Evolutionary conservation across 306 rosid genomes (phyloP).

Genomic region (Trifolium fragiferum): DNA sequence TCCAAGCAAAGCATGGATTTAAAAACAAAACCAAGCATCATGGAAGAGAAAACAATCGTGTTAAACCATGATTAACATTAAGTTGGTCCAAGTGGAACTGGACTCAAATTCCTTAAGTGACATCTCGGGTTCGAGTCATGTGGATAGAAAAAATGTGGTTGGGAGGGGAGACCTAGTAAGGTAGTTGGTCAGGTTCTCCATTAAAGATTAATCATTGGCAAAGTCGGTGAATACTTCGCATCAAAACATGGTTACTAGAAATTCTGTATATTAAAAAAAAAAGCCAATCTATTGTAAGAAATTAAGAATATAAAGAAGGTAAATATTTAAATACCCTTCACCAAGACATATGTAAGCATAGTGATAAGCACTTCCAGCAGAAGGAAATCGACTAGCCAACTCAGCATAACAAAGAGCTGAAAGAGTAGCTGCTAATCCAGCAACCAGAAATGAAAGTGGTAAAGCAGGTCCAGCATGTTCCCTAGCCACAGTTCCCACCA

Average conservation of each 20-base stretch:
- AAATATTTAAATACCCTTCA: conserved; percentile 68
- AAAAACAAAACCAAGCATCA: background rate
- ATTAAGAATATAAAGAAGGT: conserved; percentile 26
- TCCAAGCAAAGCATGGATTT: background rate
- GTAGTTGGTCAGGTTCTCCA: background rate
- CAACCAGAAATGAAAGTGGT: conserved; percentile 79
- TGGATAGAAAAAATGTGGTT: background rate
- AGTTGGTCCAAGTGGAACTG: background rate
- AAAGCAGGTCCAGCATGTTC: conserved; percentile 92
- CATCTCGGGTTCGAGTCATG: too few relatives aligned
- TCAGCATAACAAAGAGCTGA: conserved; percentile 96
- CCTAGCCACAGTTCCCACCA: conserved; percentile 94
- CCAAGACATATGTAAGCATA: conserved; percentile 88
- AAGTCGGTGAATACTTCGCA: background rate
- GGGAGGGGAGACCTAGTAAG: background rate
- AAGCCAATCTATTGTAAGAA: background rate
- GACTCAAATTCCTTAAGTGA: background rate
- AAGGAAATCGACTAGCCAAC: conserved; percentile 91
- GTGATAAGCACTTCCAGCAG: conserved; percentile 99
- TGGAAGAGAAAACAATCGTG: background rate
- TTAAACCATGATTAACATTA: background rate
- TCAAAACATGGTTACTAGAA: background rate
- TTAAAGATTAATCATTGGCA: background rate
- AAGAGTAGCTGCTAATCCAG: conserved; percentile 91
- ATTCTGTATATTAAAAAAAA: too few relatives aligned